Evolutionary conservation across 108 stramenopile species (phyloP).

Genomic region (Cyclotella atomus): DNA sequence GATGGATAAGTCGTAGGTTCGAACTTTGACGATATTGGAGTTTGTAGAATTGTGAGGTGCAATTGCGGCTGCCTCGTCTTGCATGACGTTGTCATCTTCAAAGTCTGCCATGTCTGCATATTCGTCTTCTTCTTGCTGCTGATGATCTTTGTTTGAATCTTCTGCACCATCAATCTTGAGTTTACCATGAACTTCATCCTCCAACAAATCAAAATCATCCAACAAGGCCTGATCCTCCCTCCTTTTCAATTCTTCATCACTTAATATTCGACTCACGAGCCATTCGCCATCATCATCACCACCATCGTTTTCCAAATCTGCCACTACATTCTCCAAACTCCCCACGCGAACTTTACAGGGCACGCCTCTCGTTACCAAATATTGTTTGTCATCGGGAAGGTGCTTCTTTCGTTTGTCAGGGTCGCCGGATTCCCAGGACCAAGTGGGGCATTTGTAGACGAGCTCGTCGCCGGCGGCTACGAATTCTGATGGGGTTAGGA

Average conservation of each 20-base stretch:
- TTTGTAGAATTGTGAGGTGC: constrained; percentile 15
- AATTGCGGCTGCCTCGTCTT: constrained; percentile 73
- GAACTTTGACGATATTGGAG: constrained; percentile 75
- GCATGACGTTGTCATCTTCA: constrained; percentile 82
- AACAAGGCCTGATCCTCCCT: constrained; percentile 53
- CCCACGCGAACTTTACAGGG: constrained; percentile 83
- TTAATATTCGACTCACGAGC: constrained; percentile 65
- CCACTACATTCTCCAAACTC: constrained; percentile 71
- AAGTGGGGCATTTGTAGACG: constrained; percentile 93
- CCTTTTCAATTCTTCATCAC: constrained; percentile 35
- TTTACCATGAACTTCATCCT: constrained; percentile 71
- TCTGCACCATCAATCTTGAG: constrained; percentile 27
- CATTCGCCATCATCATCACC: constrained; percentile 71
- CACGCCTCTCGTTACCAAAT: constrained; percentile 88
- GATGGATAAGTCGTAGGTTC: constrained; percentile 96
- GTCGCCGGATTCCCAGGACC: constrained; percentile 90
- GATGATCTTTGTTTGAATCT: neutral
- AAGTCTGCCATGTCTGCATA: constrained; percentile 92
- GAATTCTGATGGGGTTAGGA: constrained; percentile 96
- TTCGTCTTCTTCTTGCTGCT: constrained; percentile 72
- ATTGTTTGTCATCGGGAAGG: constrained; percentile 91
- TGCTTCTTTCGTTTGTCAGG: constrained; percentile 60
- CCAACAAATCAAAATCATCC: constrained; percentile 90
- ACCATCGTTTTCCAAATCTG: constrained; percentile 22
- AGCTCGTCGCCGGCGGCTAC: constrained; percentile 92